Conservation (phyloP, 441 rosid species). For the Macaranga tanarius region DNA sequence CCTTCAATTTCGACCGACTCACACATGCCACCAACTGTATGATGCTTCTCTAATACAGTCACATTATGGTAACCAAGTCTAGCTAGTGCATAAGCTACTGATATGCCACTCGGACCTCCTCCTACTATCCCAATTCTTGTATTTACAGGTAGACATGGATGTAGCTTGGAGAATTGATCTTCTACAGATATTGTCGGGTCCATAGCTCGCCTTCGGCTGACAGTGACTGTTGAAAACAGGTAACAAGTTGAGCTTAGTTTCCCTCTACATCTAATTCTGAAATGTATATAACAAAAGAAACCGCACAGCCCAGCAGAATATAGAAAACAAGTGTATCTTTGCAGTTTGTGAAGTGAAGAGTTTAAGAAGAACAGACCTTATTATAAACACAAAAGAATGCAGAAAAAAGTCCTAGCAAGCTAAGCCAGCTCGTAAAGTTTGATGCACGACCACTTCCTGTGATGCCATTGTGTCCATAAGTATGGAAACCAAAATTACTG, state of each 20-base stretch:
- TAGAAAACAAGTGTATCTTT: too few relatives aligned
- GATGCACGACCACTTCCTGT: constrained; percentile 13
- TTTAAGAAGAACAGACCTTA: not conserved
- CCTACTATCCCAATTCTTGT: constrained; percentile 63
- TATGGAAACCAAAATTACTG: not conserved
- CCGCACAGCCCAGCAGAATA: too few relatives aligned
- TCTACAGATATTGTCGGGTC: constrained; percentile 44
- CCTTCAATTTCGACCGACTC: constrained; percentile 75
- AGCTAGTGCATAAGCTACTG: constrained; percentile 60
- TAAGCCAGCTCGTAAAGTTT: not conserved
- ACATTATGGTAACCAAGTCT: constrained; percentile 58
- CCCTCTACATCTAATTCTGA: not conserved
- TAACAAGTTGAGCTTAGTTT: constrained; percentile 7
- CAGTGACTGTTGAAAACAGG: constrained; percentile 20
- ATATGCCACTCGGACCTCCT: constrained; percentile 71
- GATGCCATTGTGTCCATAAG: constrained; percentile 3
- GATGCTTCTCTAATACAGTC: constrained; percentile 62
- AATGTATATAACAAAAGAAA: not conserved
- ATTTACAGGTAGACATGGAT: constrained; percentile 55
- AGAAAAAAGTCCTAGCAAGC: not conserved
- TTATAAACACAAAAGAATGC: not conserved
- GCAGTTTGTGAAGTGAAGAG: not conserved
- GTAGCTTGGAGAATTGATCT: constrained; percentile 60
- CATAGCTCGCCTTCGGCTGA: constrained; percentile 33
- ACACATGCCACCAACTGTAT: constrained; percentile 66